Evolutionary conservation across 441 rosid genomes (phyloP), one percentile per base, ranked within the genome.

Genomic region (Erodium trifolium): DNA sequence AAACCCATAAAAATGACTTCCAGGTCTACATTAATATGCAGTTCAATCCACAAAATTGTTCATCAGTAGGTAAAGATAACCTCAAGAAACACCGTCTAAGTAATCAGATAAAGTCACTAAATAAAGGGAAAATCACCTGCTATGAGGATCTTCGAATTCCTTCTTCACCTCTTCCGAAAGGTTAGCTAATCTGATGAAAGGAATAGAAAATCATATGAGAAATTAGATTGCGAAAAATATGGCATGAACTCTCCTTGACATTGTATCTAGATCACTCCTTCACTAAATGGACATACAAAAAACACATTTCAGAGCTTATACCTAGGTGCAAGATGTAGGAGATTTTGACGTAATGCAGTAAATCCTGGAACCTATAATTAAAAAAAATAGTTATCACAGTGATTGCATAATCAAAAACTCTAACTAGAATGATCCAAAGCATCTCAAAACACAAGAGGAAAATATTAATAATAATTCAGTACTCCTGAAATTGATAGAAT

Each of bases 121-220:
- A 60, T 6, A 7, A 11, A 60, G 65, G 3, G 2, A 17, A 60
- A 17, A 43, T 78, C 77, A 91, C 98, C 96, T 88, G 76, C 96
- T 93, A 71, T 71, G 78, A 60, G 88, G 88, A 85, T 93, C 93
- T 87, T 91, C 99, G 69, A 91, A 95, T 77, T 86, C 90, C 75
- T 77, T 85, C 82, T 89, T 91, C 35, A 80, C 84, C 74, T 91
- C 95, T 75, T 84, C 87, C 34, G 97, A 93, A 81, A 93, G 83
- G 62, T 70, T 70, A 69, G 97, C 99, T 78, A 93, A 74, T 81
- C 97, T 93, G 77, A 78, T 47, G 70, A 63, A 72, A 78, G 29
- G 49, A 64, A 73, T 47, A 60, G 68, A 74, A 34, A 18, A 64
- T 55, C 11, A 12, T 31, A 62, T 63, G 47, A 72, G 65, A 17